phyloP scores from a whole-genome alignment of 1,139 yeast species.

The Yamadazyma dushanensis region DNA sequence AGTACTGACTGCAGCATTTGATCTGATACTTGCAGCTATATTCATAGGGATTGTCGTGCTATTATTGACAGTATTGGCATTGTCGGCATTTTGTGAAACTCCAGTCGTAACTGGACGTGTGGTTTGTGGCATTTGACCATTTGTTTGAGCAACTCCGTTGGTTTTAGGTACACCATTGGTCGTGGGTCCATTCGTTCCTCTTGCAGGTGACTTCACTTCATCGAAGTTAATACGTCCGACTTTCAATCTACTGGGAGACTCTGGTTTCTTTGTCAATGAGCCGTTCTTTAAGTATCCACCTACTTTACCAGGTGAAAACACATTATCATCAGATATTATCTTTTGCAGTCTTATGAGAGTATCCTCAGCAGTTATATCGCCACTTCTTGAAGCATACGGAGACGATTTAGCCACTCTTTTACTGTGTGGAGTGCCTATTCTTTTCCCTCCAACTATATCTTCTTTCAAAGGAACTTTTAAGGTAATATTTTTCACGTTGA shows the following conservation, averaged over 20 bases:
- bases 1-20: neutral
- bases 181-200: too few relatives aligned
- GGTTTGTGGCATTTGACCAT: too few relatives aligned
- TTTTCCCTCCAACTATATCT: conserved; percentile 4
- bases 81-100: neutral
- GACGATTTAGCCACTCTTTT: conserved; percentile 1
- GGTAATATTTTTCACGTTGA: conserved; percentile 16
- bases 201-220: neutral
- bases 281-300: conserved; percentile 8
- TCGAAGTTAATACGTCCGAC: conserved; percentile 4
- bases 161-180: neutral
- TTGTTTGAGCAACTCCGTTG: too few relatives aligned
- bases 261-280: neutral
- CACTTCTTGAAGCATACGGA: conserved; percentile 1
- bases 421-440: conserved; percentile 12
- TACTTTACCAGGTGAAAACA: conserved; percentile 19
- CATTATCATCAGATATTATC: conserved; percentile 24
- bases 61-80: too few relatives aligned
- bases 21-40: neutral
- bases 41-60: too few relatives aligned
- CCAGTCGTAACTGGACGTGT: neutral
- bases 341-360: conserved; percentile 18
- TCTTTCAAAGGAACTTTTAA: conserved; percentile 22
- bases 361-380: conserved; percentile 11
- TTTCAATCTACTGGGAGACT: conserved; percentile 4